Evolutionary conservation across 2,329 filamentous ascomycete genomes (phyloP).

Genomic region (Botrytis paeoniae): DNA sequence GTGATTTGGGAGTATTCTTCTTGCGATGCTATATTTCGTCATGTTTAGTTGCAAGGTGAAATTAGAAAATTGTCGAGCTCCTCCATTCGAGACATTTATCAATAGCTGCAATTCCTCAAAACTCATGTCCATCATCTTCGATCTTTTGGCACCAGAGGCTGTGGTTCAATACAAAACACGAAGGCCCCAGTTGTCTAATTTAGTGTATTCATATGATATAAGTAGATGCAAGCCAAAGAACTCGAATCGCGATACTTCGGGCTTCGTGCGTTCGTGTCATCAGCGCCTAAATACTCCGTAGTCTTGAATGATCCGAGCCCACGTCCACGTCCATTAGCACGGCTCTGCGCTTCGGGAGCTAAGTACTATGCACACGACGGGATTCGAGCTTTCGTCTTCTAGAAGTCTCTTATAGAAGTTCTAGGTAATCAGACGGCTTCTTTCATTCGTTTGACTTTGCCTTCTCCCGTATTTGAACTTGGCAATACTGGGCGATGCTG

Average conservation of each 20-base stretch:
- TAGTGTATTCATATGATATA: neutral
- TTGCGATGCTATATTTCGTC: neutral
- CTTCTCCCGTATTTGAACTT: neutral
- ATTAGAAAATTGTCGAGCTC: neutral
- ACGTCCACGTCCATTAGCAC: neutral
- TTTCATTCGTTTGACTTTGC: neutral
- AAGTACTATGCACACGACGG: neutral
- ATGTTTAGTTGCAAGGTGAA: neutral
- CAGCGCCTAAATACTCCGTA: neutral
- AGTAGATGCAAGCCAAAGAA: neutral
- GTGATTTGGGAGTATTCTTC: too few species aligned
- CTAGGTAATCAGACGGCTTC: neutral
- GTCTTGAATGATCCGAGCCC: neutral
- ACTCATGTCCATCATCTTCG: neutral
- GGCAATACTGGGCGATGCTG: conserved; percentile 5
- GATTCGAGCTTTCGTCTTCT: neutral
- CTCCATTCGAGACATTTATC: neutral
- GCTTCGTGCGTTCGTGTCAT: neutral
- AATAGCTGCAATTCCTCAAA: neutral
- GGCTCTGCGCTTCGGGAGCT: neutral
- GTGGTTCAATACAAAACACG: neutral
- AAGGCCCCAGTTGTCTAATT: neutral
- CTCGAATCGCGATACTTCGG: neutral
- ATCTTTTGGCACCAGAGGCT: neutral
- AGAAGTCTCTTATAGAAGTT: neutral